Conservation (phyloP, 805 yeast genomes). For the Metschnikowia peoriensis region DNA sequence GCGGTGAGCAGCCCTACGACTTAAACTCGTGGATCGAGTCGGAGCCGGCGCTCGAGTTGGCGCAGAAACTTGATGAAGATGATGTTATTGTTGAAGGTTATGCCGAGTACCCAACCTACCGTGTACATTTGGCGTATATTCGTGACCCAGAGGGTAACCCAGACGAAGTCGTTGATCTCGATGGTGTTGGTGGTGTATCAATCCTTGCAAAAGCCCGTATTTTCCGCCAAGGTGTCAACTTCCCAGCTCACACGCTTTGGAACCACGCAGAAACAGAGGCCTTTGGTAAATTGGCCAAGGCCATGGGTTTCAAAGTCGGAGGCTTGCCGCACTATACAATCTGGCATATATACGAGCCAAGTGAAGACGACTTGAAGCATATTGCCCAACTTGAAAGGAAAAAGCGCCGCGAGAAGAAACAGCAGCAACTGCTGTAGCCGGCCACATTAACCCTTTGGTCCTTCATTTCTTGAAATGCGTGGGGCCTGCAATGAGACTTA, state of each 20-base stretch:
- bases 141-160: constrained; percentile 61
- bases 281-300: constrained; percentile 76
- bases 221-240: constrained; percentile 76
- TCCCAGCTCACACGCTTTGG: constrained; percentile 80
- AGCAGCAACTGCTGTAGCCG: not conserved
- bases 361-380: constrained; percentile 74
- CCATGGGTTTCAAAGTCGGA: constrained; percentile 78
- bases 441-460: not conserved
- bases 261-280: constrained; percentile 90
- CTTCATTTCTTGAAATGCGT: too few relatives aligned
- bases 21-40: constrained; percentile 96
- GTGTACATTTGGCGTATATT: constrained; percentile 76
- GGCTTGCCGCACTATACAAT: constrained; percentile 88
- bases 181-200: constrained; percentile 88
- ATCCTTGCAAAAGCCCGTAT: constrained; percentile 71
- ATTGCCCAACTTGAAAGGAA: constrained; percentile 69
- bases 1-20: constrained; percentile 92
- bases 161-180: constrained; percentile 64
- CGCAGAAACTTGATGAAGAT: constrained; percentile 64
- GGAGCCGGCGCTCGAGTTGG: constrained; percentile 67
- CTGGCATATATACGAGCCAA: constrained; percentile 90
- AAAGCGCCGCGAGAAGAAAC: constrained; percentile 45
- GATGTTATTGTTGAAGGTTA: constrained; percentile 89
- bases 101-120: constrained; percentile 83
- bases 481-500: not conserved